Evolutionary conservation across 139 green algal species (phyloP).

Genomic region (Coelastrella sp.): DNA sequence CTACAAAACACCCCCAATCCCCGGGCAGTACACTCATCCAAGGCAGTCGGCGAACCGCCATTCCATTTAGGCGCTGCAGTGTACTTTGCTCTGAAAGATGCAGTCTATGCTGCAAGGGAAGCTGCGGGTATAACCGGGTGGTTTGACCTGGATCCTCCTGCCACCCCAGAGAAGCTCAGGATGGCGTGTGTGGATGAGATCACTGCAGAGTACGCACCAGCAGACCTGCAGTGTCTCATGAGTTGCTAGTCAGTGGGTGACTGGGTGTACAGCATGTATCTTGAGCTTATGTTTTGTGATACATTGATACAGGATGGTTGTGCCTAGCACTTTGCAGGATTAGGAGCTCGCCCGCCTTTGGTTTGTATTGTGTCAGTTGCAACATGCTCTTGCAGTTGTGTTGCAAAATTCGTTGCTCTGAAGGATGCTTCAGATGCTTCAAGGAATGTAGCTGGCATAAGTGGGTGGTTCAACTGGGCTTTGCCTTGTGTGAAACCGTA

Average conservation of each 20-base stretch:
- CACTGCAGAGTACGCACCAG: slow-evolving; percentile 59
- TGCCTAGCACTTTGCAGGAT: too few species aligned
- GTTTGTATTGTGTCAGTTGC: too few species aligned
- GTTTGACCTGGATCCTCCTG: slow-evolving; percentile 58
- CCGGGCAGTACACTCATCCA: slow-evolving; percentile 90
- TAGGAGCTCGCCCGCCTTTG: too few species aligned
- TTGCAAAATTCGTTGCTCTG: too few species aligned
- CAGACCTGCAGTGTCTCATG: not conserved
- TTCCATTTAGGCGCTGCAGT: slow-evolving; percentile 92
- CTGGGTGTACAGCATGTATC: too few species aligned
- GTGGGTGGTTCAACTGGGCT: too few species aligned
- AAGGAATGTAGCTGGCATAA: too few species aligned
- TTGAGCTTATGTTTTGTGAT: too few species aligned
- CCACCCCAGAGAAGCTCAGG: slow-evolving; percentile 94
- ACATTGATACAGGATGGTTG: too few species aligned
- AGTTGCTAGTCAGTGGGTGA: slow-evolving; percentile 20
- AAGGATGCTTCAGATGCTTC: too few species aligned
- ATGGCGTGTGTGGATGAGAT: slow-evolving; percentile 88
- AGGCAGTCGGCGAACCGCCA: slow-evolving; percentile 97
- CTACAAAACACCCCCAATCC: slow-evolving; percentile 86
- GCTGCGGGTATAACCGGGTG: slow-evolving; percentile 51
- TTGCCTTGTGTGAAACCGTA: too few species aligned
- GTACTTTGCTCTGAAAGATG: slow-evolving; percentile 95
- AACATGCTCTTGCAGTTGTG: too few species aligned
- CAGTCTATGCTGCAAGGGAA: slow-evolving; percentile 78